Evolutionary conservation across 176 grass and related monocot genomes (phyloP).

Genomic region (Zea luxurians): DNA sequence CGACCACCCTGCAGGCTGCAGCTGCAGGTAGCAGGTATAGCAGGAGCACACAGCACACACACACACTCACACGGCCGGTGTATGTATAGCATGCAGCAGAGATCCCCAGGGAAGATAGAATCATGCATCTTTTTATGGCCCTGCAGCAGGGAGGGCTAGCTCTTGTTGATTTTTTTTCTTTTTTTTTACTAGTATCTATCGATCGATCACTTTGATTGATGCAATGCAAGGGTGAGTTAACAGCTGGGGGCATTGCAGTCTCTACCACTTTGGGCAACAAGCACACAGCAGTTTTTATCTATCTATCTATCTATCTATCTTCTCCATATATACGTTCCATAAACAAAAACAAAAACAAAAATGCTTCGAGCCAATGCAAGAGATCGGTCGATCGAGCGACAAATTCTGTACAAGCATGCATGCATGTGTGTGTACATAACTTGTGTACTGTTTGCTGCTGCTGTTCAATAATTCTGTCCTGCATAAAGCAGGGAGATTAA

Average conservation of each 20-base stretch:
- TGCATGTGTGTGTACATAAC: no score
- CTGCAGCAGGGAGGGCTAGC: background rate
- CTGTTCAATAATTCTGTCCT: background rate
- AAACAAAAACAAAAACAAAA: background rate
- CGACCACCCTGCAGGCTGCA: background rate
- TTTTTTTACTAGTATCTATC: background rate
- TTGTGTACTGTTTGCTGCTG: background rate
- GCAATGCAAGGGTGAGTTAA: conserved; percentile 45
- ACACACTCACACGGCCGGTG: background rate
- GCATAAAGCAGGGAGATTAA: background rate
- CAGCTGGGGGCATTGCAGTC: conserved; percentile 33
- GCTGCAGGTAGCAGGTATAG: background rate
- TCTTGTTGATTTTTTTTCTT: conserved; percentile 13
- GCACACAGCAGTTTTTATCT: background rate
- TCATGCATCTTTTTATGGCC: conserved; percentile 41
- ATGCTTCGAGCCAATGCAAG: background rate
- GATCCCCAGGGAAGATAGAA: conserved; percentile 49
- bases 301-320: background rate
- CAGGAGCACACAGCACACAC: background rate
- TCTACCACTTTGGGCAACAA: conserved; percentile 37
- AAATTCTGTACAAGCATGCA: no score
- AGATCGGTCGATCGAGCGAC: no score
- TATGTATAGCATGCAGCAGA: conserved; percentile 27
- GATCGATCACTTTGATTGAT: conserved; percentile 40
- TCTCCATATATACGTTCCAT: background rate